Percentiles rank a stretch among this genome's conserved stretches.
Evolutionary conservation across 208 protist species (phyloP).

Genomic region (Novymonas esmeraldas): DNA sequence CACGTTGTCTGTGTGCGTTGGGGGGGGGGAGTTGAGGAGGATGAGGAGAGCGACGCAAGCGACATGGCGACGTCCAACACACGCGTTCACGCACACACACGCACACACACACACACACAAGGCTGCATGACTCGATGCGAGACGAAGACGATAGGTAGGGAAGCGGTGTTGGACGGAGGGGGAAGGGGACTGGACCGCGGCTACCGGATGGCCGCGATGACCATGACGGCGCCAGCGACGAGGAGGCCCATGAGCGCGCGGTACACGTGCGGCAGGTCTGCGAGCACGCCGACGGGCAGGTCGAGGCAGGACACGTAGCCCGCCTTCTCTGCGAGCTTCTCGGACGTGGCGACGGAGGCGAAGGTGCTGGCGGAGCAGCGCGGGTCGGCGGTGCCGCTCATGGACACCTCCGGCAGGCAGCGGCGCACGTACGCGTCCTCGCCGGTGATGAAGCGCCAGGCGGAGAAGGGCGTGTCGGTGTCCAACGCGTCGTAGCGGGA

Average conservation of each 20-base stretch:
- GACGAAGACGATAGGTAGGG: background rate
- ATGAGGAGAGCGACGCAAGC: background rate
- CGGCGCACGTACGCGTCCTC: conserved; percentile 47
- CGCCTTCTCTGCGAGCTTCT: background rate
- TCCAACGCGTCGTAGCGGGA: conserved; percentile 76
- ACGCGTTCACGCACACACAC: background rate
- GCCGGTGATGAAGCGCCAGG: conserved; percentile 41
- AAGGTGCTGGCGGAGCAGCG: conserved; percentile 14
- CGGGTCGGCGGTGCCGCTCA: conserved; percentile 22
- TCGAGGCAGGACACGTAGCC: conserved; percentile 32
- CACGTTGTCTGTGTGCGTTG: too few species aligned
- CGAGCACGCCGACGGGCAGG: conserved; percentile 64
- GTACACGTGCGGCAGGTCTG: conserved; percentile 67
- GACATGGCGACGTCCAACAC: background rate
- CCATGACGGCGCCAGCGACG: conserved; percentile 44
- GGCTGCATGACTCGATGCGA: background rate
- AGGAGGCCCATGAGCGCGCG: conserved; percentile 52
- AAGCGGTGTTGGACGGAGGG: background rate
- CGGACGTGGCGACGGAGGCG: conserved; percentile 4
- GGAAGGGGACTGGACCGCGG: too few species aligned
- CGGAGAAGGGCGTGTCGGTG: conserved; percentile 37
- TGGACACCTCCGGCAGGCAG: conserved; percentile 44
- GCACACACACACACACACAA: background rate
- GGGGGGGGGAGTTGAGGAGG: too few species aligned
- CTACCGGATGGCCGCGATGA: conserved; percentile 35